Percentiles rank a stretch among this genome's conserved stretches.
Conservation (phyloP, 495 filamentous ascomycete species). For the Penicillium parvum region DNA sequence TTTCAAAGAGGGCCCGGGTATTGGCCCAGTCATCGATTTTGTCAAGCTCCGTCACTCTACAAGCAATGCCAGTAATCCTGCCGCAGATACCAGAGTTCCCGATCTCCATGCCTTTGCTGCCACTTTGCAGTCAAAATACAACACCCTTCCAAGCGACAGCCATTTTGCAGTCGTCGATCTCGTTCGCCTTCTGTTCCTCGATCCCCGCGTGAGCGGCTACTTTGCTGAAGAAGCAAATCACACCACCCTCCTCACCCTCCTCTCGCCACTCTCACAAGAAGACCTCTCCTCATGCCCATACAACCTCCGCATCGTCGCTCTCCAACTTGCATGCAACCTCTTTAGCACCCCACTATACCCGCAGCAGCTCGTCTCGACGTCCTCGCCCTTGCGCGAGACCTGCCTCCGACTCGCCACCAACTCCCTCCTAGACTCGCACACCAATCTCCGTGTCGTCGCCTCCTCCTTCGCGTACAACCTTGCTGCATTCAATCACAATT, state of each 20-base stretch:
- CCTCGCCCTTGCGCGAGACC: slow-evolving; percentile 30
- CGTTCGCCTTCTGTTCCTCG: slow-evolving; percentile 68
- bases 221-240: slow-evolving; percentile 72
- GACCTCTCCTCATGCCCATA: slow-evolving; percentile 59
- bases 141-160: slow-evolving; percentile 37
- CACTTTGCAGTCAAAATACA: slow-evolving; percentile 27
- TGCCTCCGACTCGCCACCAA: slow-evolving; percentile 45
- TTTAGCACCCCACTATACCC: slow-evolving; percentile 53
- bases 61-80: slow-evolving; percentile 14
- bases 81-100: slow-evolving; percentile 48
- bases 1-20: slow-evolving; percentile 48
- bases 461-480: slow-evolving; percentile 83
- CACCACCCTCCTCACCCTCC: slow-evolving; percentile 57
- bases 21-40: slow-evolving; percentile 60
- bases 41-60: slow-evolving; percentile 42
- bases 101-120: slow-evolving; percentile 43
- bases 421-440: slow-evolving; percentile 51
- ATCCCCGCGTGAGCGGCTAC: slow-evolving; percentile 80
- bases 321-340: slow-evolving; percentile 61
- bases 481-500: slow-evolving; percentile 61
- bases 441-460: slow-evolving; percentile 65
- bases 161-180: slow-evolving; percentile 80
- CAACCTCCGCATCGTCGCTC: slow-evolving; percentile 72
- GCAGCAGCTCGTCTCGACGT: slow-evolving; percentile 32
- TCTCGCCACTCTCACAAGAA: slow-evolving; percentile 51